Evolutionary conservation across 306 rosid species (phyloP).

Genomic region (Carpinus viminea): DNA sequence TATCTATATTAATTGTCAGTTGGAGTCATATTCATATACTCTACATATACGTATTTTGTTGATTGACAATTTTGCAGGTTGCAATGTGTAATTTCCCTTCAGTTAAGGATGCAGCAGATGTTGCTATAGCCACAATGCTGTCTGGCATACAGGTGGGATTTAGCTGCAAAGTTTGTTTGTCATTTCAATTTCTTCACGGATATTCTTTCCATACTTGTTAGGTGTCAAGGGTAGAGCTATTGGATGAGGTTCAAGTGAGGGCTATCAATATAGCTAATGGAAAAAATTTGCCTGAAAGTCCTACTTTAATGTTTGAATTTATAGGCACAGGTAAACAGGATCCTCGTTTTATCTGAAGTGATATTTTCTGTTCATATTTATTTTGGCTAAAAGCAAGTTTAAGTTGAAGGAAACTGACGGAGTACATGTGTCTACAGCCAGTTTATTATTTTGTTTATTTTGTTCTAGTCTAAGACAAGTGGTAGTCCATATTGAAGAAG

Average conservation of each 20-base stretch:
- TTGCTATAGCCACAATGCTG: constrained; percentile 88
- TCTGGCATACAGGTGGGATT: constrained; percentile 85
- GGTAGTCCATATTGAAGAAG: too few relatives aligned
- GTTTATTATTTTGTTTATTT: too few relatives aligned
- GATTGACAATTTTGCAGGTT: constrained; percentile 58
- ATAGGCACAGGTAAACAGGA: constrained; percentile 83
- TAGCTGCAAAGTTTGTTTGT: constrained; percentile 23
- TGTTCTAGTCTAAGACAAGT: too few relatives aligned
- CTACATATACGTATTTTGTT: not conserved
- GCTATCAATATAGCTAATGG: constrained; percentile 95
- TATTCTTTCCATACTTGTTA: constrained; percentile 35
- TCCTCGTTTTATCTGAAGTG: constrained; percentile 7
- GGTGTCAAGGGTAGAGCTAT: constrained; percentile 94
- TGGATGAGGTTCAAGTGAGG: constrained; percentile 92
- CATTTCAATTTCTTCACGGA: constrained; percentile 16
- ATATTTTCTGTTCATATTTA: not conserved
- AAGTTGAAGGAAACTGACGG: constrained; percentile 20
- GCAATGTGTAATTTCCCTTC: constrained; percentile 97
- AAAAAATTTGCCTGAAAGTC: constrained; percentile 70
- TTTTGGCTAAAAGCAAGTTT: constrained; percentile 16
- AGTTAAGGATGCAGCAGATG: constrained; percentile 92
- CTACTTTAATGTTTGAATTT: constrained; percentile 91
- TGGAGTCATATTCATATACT: constrained; percentile 22
- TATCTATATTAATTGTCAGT: constrained; percentile 2
- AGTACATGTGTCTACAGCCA: too few relatives aligned